Percentiles rank a stretch among this genome's conserved stretches.
Conservation (phyloP, 2,329 filamentous ascomycete species). For the Thermoascus crustaceus region DNA sequence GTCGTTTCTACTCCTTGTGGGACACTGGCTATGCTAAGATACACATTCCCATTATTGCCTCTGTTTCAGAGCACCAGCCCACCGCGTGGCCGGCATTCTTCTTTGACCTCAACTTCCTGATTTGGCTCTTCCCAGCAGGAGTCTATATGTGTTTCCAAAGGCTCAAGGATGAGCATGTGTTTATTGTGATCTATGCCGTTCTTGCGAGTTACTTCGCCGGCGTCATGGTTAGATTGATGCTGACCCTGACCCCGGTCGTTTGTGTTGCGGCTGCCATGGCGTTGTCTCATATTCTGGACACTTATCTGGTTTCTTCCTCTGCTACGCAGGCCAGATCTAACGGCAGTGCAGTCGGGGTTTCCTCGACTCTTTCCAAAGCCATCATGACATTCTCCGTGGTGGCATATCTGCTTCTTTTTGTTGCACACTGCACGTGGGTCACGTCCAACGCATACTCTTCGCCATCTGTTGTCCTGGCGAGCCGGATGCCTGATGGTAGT, state of each 20-base stretch:
- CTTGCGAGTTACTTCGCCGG: constrained; percentile 96
- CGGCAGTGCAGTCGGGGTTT: constrained; percentile 80
- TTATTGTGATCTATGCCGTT: constrained; percentile 93
- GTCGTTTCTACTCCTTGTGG: constrained; percentile 98
- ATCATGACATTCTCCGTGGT: constrained; percentile 65
- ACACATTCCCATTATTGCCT: constrained; percentile 98
- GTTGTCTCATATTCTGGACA: constrained; percentile 78
- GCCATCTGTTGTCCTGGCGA: constrained; percentile 91
- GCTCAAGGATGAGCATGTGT: constrained; percentile 92
- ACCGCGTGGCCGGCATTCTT: constrained; percentile 99
- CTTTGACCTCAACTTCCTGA: constrained; percentile 95
- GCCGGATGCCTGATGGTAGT: constrained; percentile 82
- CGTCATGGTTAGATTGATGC: constrained; percentile 98
- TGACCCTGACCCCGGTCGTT: constrained; percentile 91
- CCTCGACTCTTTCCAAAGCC: constrained; percentile 68
- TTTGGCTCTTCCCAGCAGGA: constrained; percentile 98
- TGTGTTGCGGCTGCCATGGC: constrained; percentile 90
- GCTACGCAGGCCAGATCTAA: constrained; percentile 52
- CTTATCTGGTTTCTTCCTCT: constrained; percentile 56
- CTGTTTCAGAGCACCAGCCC: constrained; percentile 98
- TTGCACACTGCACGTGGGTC: constrained; percentile 97
- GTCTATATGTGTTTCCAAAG: constrained; percentile 97
- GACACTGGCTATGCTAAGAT: constrained; percentile 98
- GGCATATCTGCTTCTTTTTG: constrained; percentile 82
- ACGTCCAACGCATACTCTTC: constrained; percentile 99